Percentiles rank a stretch among this genome's conserved stretches.
phyloP scores from a whole-genome alignment of 495 filamentous ascomycete genomes.

The Penicillium steckii region DNA sequence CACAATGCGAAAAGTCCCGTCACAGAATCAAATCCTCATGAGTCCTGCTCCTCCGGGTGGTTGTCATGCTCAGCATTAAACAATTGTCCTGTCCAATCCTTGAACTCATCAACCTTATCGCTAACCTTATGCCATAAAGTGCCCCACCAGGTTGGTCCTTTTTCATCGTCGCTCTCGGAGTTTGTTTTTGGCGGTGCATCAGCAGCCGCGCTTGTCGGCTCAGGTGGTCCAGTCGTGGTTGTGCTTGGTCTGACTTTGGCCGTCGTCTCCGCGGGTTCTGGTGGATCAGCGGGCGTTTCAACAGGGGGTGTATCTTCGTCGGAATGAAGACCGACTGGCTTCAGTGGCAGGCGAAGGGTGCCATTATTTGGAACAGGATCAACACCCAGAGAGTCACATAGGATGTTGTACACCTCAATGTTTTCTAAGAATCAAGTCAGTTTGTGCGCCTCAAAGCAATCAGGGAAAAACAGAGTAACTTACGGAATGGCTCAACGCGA shows the following conservation, averaged over 20 bases:
- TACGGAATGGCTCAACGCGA: conserved; percentile 79
- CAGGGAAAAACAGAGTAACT: conserved; percentile 37
- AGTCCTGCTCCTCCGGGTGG: conserved; percentile 15
- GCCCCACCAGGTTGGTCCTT: conserved; percentile 34
- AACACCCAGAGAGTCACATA: conserved; percentile 81
- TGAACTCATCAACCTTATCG: conserved; percentile 34
- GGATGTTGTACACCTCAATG: conserved; percentile 89
- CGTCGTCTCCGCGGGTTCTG: conserved; percentile 12
- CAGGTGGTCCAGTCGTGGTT: conserved; percentile 1
- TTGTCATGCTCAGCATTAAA: conserved; percentile 36
- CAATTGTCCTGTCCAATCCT: conserved; percentile 40
- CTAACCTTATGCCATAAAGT: conserved; percentile 33
- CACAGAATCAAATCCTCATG: not conserved
- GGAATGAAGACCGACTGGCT: conserved; percentile 66
- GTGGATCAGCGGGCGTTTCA: conserved; percentile 41
- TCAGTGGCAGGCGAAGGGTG: conserved; percentile 77
- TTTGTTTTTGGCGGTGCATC: conserved; percentile 19
- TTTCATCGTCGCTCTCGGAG: conserved; percentile 22
- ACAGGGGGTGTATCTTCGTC: conserved; percentile 39
- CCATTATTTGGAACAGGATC: conserved; percentile 74
- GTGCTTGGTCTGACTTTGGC: not conserved
- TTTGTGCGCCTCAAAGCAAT: not conserved
- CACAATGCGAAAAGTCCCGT: not conserved
- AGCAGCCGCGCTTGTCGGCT: conserved; percentile 17
- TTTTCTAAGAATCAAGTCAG: conserved; percentile 60